Conservation (phyloP, 257 asterid genomes). For the Solanum sejunctum region DNA sequence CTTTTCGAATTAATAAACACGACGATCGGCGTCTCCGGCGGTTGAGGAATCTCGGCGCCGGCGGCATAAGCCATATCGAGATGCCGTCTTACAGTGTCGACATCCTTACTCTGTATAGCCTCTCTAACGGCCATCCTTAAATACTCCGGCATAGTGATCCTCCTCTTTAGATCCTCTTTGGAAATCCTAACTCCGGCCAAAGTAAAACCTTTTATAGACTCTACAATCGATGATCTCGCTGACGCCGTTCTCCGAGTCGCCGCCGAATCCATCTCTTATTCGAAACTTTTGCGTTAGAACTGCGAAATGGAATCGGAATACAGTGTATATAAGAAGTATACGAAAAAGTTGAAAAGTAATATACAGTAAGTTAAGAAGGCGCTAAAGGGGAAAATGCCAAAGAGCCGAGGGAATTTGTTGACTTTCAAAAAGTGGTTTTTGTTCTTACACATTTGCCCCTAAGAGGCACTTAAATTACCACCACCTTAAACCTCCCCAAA, state of each 20-base stretch:
- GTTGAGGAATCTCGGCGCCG: constrained; percentile 20
- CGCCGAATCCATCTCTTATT: not conserved
- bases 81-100: constrained; percentile 15
- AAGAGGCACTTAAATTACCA: not conserved
- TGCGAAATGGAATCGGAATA: not conserved
- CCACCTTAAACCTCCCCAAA: too few relatives aligned
- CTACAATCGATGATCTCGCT: constrained; percentile 51
- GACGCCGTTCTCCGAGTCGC: constrained; percentile 14
- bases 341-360: not conserved
- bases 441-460: not conserved
- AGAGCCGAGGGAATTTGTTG: not conserved
- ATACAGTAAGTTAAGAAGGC: not conserved
- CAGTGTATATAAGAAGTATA: not conserved
- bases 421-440: not conserved
- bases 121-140: constrained; percentile 54
- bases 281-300: not conserved
- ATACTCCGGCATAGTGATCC: constrained; percentile 64
- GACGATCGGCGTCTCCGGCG: constrained; percentile 62
- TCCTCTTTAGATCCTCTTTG: constrained; percentile 60
- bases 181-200: constrained; percentile 38
- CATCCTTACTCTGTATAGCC: constrained; percentile 55
- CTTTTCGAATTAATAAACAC: constrained; percentile 81
- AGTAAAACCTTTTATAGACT: constrained; percentile 59
- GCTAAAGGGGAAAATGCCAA: not conserved
- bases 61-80: constrained; percentile 31